Evolutionary conservation across 1,284 basidiomycete genomes (phyloP).

Genomic region (Tausonia pullulans): DNA sequence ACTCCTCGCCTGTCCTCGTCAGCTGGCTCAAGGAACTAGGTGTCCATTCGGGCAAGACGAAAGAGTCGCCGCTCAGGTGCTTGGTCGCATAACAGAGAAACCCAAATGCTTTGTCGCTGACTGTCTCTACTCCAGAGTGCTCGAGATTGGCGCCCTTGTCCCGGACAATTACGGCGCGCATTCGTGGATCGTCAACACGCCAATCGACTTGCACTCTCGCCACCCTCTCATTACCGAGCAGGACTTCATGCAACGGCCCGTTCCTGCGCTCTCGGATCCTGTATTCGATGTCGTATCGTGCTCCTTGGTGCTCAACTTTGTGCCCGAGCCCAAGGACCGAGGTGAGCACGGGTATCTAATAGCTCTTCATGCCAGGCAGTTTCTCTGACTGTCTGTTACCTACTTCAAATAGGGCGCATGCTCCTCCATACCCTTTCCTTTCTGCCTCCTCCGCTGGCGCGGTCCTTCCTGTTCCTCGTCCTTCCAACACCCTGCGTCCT

Average conservation of each 20-base stretch:
- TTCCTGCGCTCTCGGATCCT: constrained; percentile 35
- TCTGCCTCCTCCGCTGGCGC: constrained; percentile 4
- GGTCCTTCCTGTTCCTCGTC: constrained; percentile 55
- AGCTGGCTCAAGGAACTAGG: constrained; percentile 55
- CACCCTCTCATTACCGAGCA: constrained; percentile 67
- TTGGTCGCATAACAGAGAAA: not conserved
- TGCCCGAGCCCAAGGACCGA: constrained; percentile 59
- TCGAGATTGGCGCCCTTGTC: constrained; percentile 75
- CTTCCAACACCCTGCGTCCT: constrained; percentile 67
- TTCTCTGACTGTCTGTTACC: not conserved
- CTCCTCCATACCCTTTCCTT: constrained; percentile 49
- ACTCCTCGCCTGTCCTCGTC: constrained; percentile 66
- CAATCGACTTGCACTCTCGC: constrained; percentile 69
- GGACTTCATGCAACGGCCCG: constrained; percentile 52
- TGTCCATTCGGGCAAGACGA: constrained; percentile 21
- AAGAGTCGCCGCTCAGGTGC: constrained; percentile 18
- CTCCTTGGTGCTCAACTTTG: constrained; percentile 78
- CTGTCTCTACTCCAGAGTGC: constrained; percentile 41
- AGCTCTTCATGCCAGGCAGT: not conserved
- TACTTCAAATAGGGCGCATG: constrained; percentile 53
- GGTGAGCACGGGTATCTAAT: constrained; percentile 40
- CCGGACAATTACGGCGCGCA: constrained; percentile 64
- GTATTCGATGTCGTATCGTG: constrained; percentile 69
- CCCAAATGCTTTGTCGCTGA: not conserved
- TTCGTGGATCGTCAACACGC: constrained; percentile 57